These are phyloP conservation scores for Crassisporium funariophilum DNA, from an alignment of 768 basidiomycete species.

Conservation along the genomic window DNA sequence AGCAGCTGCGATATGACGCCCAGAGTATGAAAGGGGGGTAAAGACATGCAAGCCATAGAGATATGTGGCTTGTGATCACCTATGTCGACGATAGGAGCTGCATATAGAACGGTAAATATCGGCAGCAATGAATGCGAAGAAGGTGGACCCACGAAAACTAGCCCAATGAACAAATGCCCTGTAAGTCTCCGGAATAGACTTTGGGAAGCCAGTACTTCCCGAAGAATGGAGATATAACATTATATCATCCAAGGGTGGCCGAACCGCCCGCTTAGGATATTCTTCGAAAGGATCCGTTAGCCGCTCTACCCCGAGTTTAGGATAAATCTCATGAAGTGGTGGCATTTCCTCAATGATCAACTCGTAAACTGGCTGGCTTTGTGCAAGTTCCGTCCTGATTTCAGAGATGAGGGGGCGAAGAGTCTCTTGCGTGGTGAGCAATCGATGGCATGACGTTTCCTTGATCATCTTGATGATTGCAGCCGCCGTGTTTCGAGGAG, in stretches of 20 bases:
- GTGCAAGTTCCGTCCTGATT: slow-evolving; percentile 22
- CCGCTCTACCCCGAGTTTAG: slow-evolving; percentile 39
- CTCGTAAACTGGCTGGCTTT: slow-evolving; percentile 17
- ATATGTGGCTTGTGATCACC: slow-evolving; percentile 16
- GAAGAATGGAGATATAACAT: slow-evolving; percentile 49
- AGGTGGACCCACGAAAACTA: slow-evolving; percentile 31
- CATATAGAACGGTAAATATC: slow-evolving; percentile 3
- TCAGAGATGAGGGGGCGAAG: slow-evolving; percentile 31
- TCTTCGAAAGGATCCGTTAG: slow-evolving; percentile 28
- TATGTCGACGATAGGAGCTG: slow-evolving; percentile 17
- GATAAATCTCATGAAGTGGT: slow-evolving; percentile 35
- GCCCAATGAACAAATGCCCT: slow-evolving; percentile 33
- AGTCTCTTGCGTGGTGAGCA: slow-evolving; percentile 36
- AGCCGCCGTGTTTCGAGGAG: slow-evolving; percentile 38
- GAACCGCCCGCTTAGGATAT: slow-evolving; percentile 22
- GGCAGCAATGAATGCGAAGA: not conserved
- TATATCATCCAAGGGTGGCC: slow-evolving; percentile 24
- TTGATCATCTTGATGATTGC: slow-evolving; percentile 38
- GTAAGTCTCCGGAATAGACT: slow-evolving; percentile 39
- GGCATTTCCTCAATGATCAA: slow-evolving; percentile 37
- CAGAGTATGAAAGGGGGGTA: slow-evolving; percentile 43
- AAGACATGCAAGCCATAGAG: slow-evolving; percentile 27
- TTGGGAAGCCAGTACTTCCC: slow-evolving; percentile 51
- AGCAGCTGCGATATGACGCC: slow-evolving; percentile 27
- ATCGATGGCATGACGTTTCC: slow-evolving; percentile 37